Base-by-base conservation (phyloP, 2,329 filamentous ascomycete genomes). In the Monosporascus sp. region DNA sequence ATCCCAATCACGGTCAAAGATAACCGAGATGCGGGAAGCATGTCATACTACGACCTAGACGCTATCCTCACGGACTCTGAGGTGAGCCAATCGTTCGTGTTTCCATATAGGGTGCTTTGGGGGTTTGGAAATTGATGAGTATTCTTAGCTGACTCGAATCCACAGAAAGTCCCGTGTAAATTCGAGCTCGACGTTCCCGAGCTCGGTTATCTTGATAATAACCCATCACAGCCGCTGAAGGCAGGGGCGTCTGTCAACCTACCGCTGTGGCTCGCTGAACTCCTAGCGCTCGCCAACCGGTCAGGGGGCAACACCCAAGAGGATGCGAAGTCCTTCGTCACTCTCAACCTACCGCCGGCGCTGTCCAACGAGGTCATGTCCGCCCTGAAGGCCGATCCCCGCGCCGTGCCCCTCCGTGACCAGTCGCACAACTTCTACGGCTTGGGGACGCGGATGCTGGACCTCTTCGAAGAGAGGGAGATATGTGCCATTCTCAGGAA, bases 181-280 rank as follows among this genome's bases (percentile, higher is more conserved):
- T 97, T 97, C 73, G 89, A 96, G 67, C 83, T 97, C 66, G 88
- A 93, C 55, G 86, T 96, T 34, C 88, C 91, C 20, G 86, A 89
- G 53, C 83, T 97, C 46, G 92, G 92, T 61, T 91, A 96, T 69
- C 81, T 99, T 55, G 91, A 96, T 73, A 91, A 91, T 65, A 93
- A 90, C 66, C 81, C 88, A 24, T 69, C 72, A 2, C 74, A 79
- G 34, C 73, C 88, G 68, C 86, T 97, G 64, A 94, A 93, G 70
- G 74, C 86, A 52, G 89, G 90, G 56, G 93, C 91, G 1, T 85
- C 86, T 44, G 79, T 97, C 47, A 83, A 88, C 57, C 84, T 97
- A 1, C 94, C 94, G 2, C 80, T 97, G 60, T 99, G 94, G 94
- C 85, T 99, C 14, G 91, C 88, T 61, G 90, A 96, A 71, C 93